Percentiles rank a stretch among this genome's conserved stretches.
These are phyloP conservation scores for Emmonsiellopsis sp. DNA, from an alignment of 2,329 filamentous ascomycete species.

Conservation along the genomic window DNA sequence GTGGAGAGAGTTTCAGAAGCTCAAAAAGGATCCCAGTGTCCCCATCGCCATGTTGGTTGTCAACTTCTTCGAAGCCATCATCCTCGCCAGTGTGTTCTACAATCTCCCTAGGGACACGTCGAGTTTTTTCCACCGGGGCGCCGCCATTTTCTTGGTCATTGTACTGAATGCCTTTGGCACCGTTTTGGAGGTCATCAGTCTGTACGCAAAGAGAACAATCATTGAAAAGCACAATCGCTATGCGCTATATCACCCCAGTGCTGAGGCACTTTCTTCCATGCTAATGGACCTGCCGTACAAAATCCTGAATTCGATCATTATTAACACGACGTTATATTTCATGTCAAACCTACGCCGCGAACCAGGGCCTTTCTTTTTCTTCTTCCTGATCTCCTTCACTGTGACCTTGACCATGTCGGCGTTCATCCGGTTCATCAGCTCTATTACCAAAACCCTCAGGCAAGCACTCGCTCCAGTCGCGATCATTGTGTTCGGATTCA, in stretches of 20 bases:
- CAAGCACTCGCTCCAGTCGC: slow-evolving; percentile 49
- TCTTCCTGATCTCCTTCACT: slow-evolving; percentile 45
- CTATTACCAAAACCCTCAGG: slow-evolving; percentile 68
- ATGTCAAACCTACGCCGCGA: slow-evolving; percentile 71
- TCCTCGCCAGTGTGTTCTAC: slow-evolving; percentile 74
- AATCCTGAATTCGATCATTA: slow-evolving; percentile 60
- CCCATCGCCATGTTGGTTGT: slow-evolving; percentile 56
- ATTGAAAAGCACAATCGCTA: slow-evolving; percentile 85
- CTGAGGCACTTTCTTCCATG: slow-evolving; percentile 67
- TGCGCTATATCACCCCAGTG: slow-evolving; percentile 79
- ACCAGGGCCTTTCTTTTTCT: slow-evolving; percentile 74
- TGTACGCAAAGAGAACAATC: slow-evolving; percentile 82
- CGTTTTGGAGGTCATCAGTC: slow-evolving; percentile 68
- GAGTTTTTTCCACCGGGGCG: slow-evolving; percentile 70
- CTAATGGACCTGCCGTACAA: slow-evolving; percentile 80
- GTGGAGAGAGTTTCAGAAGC: slow-evolving; percentile 66
- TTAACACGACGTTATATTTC: slow-evolving; percentile 78
- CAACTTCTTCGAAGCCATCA: slow-evolving; percentile 66
- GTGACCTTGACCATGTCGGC: slow-evolving; percentile 64
- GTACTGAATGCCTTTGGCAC: slow-evolving; percentile 76
- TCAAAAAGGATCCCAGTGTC: slow-evolving; percentile 66
- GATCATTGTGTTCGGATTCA: slow-evolving; percentile 35
- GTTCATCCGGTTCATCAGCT: slow-evolving; percentile 72
- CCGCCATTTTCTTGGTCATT: slow-evolving; percentile 76
- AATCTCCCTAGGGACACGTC: slow-evolving; percentile 54